These are phyloP conservation scores for Oryza coarctata DNA, from an alignment of 176 grass and related monocot species.

Conservation along the genomic window DNA sequence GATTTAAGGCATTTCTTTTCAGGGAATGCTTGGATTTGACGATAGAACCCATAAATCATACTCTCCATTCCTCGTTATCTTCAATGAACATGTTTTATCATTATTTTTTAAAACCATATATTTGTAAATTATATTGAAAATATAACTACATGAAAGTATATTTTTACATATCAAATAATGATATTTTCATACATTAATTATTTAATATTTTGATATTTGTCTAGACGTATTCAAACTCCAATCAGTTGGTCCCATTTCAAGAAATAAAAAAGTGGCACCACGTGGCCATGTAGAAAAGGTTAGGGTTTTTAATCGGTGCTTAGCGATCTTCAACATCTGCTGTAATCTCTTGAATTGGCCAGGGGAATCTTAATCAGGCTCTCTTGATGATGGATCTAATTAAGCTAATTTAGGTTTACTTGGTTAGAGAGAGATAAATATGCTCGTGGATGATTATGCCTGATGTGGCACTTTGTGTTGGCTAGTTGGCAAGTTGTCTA, in stretches of 20 bases:
- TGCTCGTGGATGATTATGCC: slow-evolving; percentile 8
- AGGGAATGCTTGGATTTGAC: background rate
- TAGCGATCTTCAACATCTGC: slow-evolving; percentile 34
- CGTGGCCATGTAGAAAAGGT: slow-evolving; percentile 1
- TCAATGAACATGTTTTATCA: background rate
- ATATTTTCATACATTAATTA: background rate
- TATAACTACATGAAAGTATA: background rate
- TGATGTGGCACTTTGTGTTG: slow-evolving; percentile 4
- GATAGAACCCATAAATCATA: background rate
- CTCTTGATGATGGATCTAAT: slow-evolving; percentile 28
- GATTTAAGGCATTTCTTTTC: background rate
- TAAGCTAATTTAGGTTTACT: slow-evolving; percentile 30
- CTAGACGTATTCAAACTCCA: background rate
- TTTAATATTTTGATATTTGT: background rate
- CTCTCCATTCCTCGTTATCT: background rate
- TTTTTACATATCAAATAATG: background rate
- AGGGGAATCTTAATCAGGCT: slow-evolving; percentile 31
- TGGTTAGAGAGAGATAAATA: background rate
- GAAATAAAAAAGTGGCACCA: slow-evolving; percentile 17
- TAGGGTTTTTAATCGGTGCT: slow-evolving; percentile 23
- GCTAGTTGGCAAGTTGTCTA: slow-evolving; percentile 32
- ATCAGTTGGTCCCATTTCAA: slow-evolving; percentile 20
- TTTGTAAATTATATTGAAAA: background rate
- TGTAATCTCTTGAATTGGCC: slow-evolving; percentile 35
- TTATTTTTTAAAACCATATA: background rate